phyloP scores from a whole-genome alignment of 495 filamentous ascomycete genomes.

The Staphylotrichum tortipilum region DNA sequence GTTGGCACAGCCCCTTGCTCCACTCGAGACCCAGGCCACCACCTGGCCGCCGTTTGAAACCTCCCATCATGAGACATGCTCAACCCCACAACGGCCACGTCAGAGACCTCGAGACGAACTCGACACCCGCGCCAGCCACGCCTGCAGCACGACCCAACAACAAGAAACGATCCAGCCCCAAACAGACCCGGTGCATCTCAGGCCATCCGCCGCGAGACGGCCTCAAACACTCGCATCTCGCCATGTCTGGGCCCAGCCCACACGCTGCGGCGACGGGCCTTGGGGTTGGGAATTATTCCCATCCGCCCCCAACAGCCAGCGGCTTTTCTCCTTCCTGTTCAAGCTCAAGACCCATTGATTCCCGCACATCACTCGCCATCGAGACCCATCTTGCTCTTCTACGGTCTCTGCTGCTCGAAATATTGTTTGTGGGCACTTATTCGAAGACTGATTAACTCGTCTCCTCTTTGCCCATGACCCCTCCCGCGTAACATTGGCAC shows the following conservation, averaged over 20 bases:
- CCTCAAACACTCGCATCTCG: conserved; percentile 5
- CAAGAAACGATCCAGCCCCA: background rate
- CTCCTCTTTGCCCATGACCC: too few species aligned
- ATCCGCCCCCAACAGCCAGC: too few species aligned
- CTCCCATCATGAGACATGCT: background rate
- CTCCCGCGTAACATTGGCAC: too few species aligned
- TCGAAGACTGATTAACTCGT: too few species aligned
- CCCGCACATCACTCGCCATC: too few species aligned
- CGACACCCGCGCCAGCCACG: background rate
- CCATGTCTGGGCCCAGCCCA: conserved; percentile 1
- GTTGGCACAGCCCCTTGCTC: background rate
- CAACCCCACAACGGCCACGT: background rate
- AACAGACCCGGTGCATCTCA: background rate
- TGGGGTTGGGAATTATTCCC: too few species aligned
- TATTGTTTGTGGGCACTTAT: too few species aligned
- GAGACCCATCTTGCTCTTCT: too few species aligned
- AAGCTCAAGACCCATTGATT: too few species aligned
- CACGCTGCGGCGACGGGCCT: too few species aligned
- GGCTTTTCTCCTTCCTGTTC: too few species aligned
- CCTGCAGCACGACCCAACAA: background rate
- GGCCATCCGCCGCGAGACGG: background rate
- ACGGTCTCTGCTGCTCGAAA: too few species aligned
- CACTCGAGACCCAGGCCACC: background rate
- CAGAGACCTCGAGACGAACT: background rate
- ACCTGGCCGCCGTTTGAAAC: conserved; percentile 5